Evolutionary conservation across 2,329 filamentous ascomycete genomes (phyloP).

Genomic region (Macrophomina phaseolina): DNA sequence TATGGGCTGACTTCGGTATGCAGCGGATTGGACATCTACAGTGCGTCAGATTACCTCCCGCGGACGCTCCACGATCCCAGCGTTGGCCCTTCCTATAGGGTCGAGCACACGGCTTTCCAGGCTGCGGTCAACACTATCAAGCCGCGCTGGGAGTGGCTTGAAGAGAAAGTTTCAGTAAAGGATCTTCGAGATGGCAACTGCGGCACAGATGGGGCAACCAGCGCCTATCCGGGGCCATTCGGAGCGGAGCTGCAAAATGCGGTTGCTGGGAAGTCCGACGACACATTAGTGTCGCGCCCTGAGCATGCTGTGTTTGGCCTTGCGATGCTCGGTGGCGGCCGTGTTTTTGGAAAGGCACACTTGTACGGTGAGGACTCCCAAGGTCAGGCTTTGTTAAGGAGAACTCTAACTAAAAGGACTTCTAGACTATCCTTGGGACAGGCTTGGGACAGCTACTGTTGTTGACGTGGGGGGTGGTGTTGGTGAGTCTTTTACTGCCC

Average conservation of each 20-base stretch:
- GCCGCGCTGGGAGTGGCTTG: constrained; percentile 46
- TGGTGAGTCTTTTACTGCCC: constrained; percentile 30
- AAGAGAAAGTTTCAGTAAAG: constrained; percentile 34
- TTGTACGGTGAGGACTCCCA: constrained; percentile 32
- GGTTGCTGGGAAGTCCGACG: constrained; percentile 14
- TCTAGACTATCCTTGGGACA: constrained; percentile 38
- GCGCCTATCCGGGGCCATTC: constrained; percentile 37
- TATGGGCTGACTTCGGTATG: not conserved
- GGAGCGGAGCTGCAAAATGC: constrained; percentile 29
- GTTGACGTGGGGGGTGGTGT: constrained; percentile 42
- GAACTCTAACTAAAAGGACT: not conserved
- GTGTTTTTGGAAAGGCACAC: constrained; percentile 36
- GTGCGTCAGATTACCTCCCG: constrained; percentile 41
- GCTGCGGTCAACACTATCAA: constrained; percentile 37
- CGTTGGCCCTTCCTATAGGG: constrained; percentile 40
- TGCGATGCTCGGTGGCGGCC: constrained; percentile 40
- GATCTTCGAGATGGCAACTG: constrained; percentile 24
- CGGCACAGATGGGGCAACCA: not conserved
- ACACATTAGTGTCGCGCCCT: constrained; percentile 31
- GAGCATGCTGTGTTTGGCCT: constrained; percentile 36
- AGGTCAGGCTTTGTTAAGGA: too few relatives aligned
- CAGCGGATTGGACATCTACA: constrained; percentile 42
- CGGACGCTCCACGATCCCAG: constrained; percentile 34
- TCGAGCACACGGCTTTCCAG: constrained; percentile 41
- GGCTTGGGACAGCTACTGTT: constrained; percentile 33